Evolutionary conservation across 2,329 filamentous ascomycete species (phyloP).

Genomic region (Sporothrix curviconia): DNA sequence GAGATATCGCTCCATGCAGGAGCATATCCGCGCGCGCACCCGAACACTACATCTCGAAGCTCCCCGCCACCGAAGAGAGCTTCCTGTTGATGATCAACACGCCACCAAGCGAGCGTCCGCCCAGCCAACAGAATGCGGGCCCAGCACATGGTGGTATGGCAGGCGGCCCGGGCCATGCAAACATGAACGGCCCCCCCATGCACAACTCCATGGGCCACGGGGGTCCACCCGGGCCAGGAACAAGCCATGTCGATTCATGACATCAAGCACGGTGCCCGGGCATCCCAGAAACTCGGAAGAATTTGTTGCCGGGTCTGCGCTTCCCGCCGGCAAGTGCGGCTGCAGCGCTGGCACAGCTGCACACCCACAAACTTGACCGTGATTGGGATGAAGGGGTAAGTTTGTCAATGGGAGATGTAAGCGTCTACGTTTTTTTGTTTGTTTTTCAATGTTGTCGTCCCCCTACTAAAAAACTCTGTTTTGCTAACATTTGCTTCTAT

Average conservation of each 20-base stretch:
- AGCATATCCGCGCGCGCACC: conserved; percentile 99
- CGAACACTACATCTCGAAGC: conserved; percentile 94
- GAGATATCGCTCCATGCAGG: conserved; percentile 91
- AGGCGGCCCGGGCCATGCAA: not conserved
- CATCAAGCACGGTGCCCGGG: conserved; percentile 61
- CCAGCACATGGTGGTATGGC: conserved; percentile 21
- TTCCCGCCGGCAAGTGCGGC: conserved; percentile 71
- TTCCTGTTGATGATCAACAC: conserved; percentile 94
- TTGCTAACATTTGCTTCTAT: conserved; percentile 16
- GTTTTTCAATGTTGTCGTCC: not conserved
- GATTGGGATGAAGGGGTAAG: conserved; percentile 71
- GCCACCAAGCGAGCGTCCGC: conserved; percentile 50
- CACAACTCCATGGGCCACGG: not conserved
- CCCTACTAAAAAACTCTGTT: not conserved
- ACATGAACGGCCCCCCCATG: conserved; percentile 3
- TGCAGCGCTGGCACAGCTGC: conserved; percentile 77
- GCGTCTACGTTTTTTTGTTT: conserved; percentile 17
- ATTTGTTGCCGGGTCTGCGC: conserved; percentile 54
- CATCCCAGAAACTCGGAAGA: conserved; percentile 65
- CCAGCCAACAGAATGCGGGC: conserved; percentile 29
- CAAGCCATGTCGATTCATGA: conserved; percentile 53
- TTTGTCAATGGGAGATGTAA: conserved; percentile 9
- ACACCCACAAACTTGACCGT: conserved; percentile 65
- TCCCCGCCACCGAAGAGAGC: conserved; percentile 96
- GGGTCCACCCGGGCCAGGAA: conserved; percentile 21